These are phyloP conservation scores for Astrephomene gubernaculifera DNA, from an alignment of 139 green algal genomes.

Conservation along the genomic window DNA sequence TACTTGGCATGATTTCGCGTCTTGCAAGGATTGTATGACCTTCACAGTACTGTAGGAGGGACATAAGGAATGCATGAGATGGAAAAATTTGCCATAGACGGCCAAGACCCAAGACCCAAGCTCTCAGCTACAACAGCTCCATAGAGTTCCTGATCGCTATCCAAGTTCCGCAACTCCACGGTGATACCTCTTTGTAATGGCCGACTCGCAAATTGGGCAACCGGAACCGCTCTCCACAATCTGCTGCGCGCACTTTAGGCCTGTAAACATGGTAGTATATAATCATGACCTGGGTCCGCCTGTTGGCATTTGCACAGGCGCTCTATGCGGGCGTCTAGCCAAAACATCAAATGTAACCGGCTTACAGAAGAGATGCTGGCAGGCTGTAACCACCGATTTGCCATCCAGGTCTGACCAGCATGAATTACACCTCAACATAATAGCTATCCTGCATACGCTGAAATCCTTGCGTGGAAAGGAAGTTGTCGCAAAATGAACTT, in stretches of 20 bases:
- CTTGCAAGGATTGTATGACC: constrained; percentile 58
- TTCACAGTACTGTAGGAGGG: constrained; percentile 68
- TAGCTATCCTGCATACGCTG: neutral
- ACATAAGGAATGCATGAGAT: neutral
- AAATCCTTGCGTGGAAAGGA: neutral
- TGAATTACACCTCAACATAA: constrained; percentile 60
- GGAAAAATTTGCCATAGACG: too few species aligned
- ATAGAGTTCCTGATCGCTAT: too few species aligned
- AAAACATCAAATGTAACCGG: neutral
- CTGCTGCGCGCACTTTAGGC: constrained; percentile 62
- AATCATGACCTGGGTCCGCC: too few species aligned
- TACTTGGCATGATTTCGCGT: constrained; percentile 46
- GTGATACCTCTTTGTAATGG: constrained; percentile 63
- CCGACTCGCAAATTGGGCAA: constrained; percentile 69
- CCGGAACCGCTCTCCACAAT: constrained; percentile 65
- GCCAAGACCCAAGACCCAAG: too few species aligned
- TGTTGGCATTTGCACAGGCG: too few species aligned
- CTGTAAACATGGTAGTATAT: too few species aligned
- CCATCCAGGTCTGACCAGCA: constrained; percentile 68
- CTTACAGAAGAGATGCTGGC: constrained; percentile 76
- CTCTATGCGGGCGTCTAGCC: too few species aligned
- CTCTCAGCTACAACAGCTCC: too few species aligned
- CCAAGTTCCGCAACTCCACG: too few species aligned
- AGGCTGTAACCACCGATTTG: constrained; percentile 62
- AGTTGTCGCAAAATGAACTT: neutral